Percentiles rank a stretch among this genome's conserved stretches.
Evolutionary conservation across 2,329 filamentous ascomycete species (phyloP).

Genomic region (Colletotrichum sp.): DNA sequence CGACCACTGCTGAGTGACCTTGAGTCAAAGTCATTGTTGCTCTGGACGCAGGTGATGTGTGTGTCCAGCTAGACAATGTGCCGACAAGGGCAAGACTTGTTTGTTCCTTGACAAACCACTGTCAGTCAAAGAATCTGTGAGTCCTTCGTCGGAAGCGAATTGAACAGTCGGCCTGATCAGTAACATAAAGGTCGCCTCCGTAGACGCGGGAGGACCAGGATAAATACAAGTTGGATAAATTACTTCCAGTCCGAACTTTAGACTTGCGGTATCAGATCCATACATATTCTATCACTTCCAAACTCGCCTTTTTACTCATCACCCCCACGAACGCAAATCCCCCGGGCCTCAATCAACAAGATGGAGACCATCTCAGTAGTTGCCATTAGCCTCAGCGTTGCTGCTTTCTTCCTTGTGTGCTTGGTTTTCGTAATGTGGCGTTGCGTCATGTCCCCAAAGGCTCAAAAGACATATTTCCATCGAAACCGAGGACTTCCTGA

Average conservation of each 20-base stretch:
- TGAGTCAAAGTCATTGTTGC: background rate
- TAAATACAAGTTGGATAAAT: background rate
- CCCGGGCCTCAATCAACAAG: background rate
- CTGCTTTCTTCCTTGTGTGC: background rate
- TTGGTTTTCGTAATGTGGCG: background rate
- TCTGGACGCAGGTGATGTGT: background rate
- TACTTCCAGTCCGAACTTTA: background rate
- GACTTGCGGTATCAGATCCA: background rate
- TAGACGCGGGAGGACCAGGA: background rate
- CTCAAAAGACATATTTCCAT: background rate
- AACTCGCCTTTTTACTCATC: background rate
- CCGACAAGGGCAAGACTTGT: background rate
- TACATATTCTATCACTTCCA: background rate
- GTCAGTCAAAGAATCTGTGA: background rate
- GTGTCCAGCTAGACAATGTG: background rate
- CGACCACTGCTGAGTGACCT: background rate
- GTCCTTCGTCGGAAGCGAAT: background rate
- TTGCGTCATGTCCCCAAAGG: background rate
- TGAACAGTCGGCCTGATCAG: background rate
- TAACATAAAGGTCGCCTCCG: background rate
- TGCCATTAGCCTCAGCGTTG: background rate
- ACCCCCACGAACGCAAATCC: background rate
- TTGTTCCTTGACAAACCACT: background rate
- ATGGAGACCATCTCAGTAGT: background rate
- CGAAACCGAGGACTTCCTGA: background rate